phyloP scores from a whole-genome alignment of 2,329 filamentous ascomycete species.

The Lanzia echinophila region DNA sequence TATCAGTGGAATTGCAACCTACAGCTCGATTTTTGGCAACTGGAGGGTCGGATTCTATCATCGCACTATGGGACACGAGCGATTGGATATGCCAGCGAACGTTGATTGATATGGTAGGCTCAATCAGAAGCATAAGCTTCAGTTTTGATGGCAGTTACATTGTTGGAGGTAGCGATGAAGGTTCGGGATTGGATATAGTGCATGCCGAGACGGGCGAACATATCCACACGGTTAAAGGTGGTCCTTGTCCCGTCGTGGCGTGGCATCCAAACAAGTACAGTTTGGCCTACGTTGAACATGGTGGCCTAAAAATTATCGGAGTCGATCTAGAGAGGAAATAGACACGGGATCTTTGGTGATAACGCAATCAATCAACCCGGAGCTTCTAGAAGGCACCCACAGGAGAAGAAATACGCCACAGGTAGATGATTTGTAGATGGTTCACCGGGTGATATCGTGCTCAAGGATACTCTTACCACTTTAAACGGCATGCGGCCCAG shows the following conservation, averaged over 20 bases:
- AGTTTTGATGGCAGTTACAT: slow-evolving; percentile 73
- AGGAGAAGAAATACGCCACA: background rate
- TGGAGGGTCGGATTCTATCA: slow-evolving; percentile 68
- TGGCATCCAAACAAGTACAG: slow-evolving; percentile 73
- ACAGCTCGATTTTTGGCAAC: slow-evolving; percentile 66
- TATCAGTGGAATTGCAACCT: slow-evolving; percentile 63
- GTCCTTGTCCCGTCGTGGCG: slow-evolving; percentile 57
- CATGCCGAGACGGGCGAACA: slow-evolving; percentile 70
- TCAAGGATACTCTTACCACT: no score
- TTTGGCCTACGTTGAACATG: slow-evolving; percentile 65
- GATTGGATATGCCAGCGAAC: slow-evolving; percentile 72
- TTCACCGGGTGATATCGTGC: no score
- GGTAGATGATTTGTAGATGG: background rate
- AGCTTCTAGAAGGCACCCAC: background rate
- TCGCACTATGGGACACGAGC: slow-evolving; percentile 70
- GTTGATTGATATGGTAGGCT: slow-evolving; percentile 60
- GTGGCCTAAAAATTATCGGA: slow-evolving; percentile 55
- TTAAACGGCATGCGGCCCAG: no score
- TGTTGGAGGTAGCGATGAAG: slow-evolving; percentile 68
- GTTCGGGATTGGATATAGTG: slow-evolving; percentile 59
- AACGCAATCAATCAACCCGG: background rate
- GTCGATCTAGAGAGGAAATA: slow-evolving; percentile 29
- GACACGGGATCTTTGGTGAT: background rate
- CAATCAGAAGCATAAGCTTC: slow-evolving; percentile 65
- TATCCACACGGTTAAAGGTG: slow-evolving; percentile 65